Evolutionary conservation across 768 basidiomycete genomes (phyloP).

Genomic region (Tricholoma terreum): DNA sequence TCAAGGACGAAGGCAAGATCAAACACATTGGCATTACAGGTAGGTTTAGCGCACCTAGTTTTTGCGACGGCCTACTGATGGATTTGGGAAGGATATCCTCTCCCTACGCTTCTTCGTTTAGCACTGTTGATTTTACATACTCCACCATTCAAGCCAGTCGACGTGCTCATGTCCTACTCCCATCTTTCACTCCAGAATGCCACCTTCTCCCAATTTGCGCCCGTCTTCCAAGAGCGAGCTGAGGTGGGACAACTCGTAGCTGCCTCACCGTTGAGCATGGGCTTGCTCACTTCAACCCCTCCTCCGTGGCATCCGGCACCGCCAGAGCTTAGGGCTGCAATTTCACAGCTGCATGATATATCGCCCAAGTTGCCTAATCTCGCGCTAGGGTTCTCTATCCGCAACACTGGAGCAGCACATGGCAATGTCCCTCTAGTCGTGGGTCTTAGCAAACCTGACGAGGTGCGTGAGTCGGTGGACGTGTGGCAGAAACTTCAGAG

Average conservation of each 20-base stretch:
- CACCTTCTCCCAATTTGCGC: slow-evolving; percentile 53
- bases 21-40: slow-evolving; percentile 79
- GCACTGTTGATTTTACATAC: slow-evolving; percentile 69
- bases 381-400: slow-evolving; percentile 72
- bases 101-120: slow-evolving; percentile 81
- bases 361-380: slow-evolving; percentile 57
- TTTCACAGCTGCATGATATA: slow-evolving; percentile 33
- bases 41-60: slow-evolving; percentile 22
- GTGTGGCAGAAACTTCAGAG: slow-evolving; percentile 64
- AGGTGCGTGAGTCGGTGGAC: slow-evolving; percentile 71
- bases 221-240: slow-evolving; percentile 59
- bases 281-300: slow-evolving; percentile 55
- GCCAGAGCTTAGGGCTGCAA: slow-evolving; percentile 41
- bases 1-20: slow-evolving; percentile 72
- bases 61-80: not conserved
- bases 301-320: slow-evolving; percentile 82
- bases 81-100: slow-evolving; percentile 59
- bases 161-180: slow-evolving; percentile 77
- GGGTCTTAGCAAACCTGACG: slow-evolving; percentile 64
- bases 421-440: slow-evolving; percentile 60
- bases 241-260: slow-evolving; percentile 64
- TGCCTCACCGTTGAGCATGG: slow-evolving; percentile 87
- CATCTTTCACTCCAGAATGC: slow-evolving; percentile 76
- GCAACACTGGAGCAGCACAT: slow-evolving; percentile 37
- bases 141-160: slow-evolving; percentile 66